Evolutionary conservation across 352 stramenopile genomes (phyloP).

Genomic region (Phytophthora hybrid): DNA sequence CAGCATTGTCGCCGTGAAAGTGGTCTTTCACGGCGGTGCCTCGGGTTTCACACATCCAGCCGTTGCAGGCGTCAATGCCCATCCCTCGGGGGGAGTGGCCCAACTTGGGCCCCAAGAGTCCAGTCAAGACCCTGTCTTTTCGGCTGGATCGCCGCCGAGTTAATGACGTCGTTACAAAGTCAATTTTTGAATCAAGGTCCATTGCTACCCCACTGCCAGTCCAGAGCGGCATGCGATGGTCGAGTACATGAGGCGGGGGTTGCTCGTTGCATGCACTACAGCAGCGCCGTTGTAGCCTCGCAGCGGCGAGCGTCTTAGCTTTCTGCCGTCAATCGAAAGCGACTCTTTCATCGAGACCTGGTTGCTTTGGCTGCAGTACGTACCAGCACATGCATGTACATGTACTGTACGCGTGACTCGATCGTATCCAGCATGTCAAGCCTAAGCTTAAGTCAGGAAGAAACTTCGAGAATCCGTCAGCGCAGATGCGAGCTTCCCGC

Average conservation of each 20-base stretch:
- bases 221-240: not conserved
- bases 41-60: not conserved
- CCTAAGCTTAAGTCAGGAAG: not conserved
- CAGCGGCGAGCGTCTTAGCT: not conserved
- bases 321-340: not conserved
- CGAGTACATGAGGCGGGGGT: not conserved
- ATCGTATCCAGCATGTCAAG: not conserved
- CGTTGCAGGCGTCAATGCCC: not conserved
- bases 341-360: not conserved
- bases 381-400: no score
- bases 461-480: conserved; percentile 7
- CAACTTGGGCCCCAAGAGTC: no score
- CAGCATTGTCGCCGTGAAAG: no score
- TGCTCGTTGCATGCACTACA: not conserved
- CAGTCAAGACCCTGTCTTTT: not conserved
- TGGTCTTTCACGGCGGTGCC: not conserved
- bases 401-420: not conserved
- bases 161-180: conserved; percentile 1
- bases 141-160: not conserved
- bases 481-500: not conserved
- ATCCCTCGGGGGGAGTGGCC: conserved; percentile 3
- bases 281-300: not conserved
- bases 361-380: not conserved
- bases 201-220: not conserved
- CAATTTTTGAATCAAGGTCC: conserved; percentile 1